These are phyloP conservation scores for Handroanthus guayacan DNA, from an alignment of 257 asterid genomes.

Conservation along the genomic window DNA sequence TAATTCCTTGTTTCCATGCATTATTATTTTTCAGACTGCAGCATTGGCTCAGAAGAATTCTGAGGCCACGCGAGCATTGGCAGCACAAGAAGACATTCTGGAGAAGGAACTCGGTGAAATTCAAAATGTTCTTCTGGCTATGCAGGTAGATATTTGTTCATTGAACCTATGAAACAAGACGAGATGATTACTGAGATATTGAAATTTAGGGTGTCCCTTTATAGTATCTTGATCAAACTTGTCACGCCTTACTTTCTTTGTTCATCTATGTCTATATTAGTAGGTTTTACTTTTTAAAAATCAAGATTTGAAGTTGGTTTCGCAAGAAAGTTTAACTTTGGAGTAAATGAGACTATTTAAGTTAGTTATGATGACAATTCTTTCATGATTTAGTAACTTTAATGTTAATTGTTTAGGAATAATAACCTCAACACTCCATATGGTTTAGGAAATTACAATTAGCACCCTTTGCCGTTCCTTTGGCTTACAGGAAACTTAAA, in stretches of 20 bases:
- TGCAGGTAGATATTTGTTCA: constrained; percentile 68
- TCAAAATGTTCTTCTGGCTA: constrained; percentile 85
- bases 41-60: constrained; percentile 83
- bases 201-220: neutral
- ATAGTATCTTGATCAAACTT: neutral
- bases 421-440: too few relatives aligned
- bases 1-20: neutral
- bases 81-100: constrained; percentile 70
- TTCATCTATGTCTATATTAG: neutral
- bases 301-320: neutral
- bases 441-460: too few relatives aligned
- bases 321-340: neutral
- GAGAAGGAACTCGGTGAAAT: constrained; percentile 85
- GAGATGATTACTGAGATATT: neutral
- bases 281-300: neutral
- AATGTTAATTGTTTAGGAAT: neutral
- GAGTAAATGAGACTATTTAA: neutral
- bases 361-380: neutral
- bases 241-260: neutral
- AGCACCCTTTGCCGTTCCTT: too few relatives aligned
- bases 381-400: neutral
- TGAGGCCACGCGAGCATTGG: constrained; percentile 83
- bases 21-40: constrained; percentile 58
- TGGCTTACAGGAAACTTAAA: too few relatives aligned
- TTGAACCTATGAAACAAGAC: neutral